Base-by-base conservation (phyloP, 371 early-diverging fungal species). In the Blakeslea trispora region DNA sequence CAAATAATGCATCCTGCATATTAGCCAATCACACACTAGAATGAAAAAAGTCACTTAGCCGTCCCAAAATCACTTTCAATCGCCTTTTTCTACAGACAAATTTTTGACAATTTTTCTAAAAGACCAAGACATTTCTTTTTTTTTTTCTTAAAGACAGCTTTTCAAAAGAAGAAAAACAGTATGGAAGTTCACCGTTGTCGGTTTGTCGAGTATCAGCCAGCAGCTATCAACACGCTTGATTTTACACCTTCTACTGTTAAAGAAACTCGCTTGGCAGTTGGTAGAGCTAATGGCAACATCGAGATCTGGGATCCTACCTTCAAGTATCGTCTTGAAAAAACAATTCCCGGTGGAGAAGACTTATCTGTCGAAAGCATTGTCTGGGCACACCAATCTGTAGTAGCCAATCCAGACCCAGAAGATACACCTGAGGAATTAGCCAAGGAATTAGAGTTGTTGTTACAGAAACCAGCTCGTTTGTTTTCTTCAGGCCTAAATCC, bases 141-240 rank as follows among this genome's bases (percentile, higher is more conserved):
- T n/a, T 40, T 40, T 40, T 50, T 35, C 24, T 13, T 39, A 3
- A 28, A 28, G 28, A 28, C 28, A 28, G 28, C 28, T 7, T 28
- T 28, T 28, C 5, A 28, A 28, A 28, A 28, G 28, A 28, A n/a
- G n/a, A n/a, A n/a, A 28, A 28, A 28, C 37, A 14, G 18, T 2
- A 85, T 89, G 86, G 86, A 89, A 66, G 82, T 94, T 34, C 96
- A 97, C 71, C 82, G 95, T 56, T 93, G 94, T 75, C 89, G 94
- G 64, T 94, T 94, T 69, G 89, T 91, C 17, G 89, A 94, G 61
- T 92, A 91, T 66, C 82, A 84, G 35, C 96, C 97, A 10, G 80
- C 91, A 31, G 88, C 92, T 45, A 90, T 95, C 57, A 90, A 89
- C 64, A 83, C 90, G 8, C 80, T 97, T 44, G 82, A 88, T 53